Percentiles rank a stretch among this genome's conserved stretches.
These are phyloP conservation scores for Ascochyta lentis DNA, from an alignment of 2,329 filamentous ascomycete species.

Conservation along the genomic window DNA sequence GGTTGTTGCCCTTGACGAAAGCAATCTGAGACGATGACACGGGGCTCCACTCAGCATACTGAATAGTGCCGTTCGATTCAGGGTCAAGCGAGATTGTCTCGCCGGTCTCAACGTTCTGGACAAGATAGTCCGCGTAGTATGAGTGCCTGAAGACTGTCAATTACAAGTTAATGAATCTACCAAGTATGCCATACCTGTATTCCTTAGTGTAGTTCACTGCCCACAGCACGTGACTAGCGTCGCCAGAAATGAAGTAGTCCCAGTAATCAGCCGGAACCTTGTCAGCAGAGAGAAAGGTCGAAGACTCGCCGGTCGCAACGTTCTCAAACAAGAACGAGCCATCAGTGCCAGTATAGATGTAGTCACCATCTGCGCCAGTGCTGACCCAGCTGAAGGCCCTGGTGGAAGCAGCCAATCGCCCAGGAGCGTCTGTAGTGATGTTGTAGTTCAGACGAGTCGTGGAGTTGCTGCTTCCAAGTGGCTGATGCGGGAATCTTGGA, in stretches of 20 bases:
- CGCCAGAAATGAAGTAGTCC: conserved; percentile 68
- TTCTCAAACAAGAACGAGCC: conserved; percentile 67
- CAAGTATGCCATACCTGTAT: conserved; percentile 50
- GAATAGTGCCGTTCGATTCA: conserved; percentile 69
- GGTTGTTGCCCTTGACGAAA: conserved; percentile 71
- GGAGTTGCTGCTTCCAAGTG: conserved; percentile 58
- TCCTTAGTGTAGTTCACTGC: conserved; percentile 71
- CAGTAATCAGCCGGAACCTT: conserved; percentile 62
- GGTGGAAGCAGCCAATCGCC: conserved; percentile 51
- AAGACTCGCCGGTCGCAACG: conserved; percentile 63
- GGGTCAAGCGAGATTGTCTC: conserved; percentile 62
- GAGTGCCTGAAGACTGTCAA: conserved; percentile 58
- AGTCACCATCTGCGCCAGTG: conserved; percentile 66
- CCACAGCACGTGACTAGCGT: conserved; percentile 66
- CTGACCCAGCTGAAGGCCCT: conserved; percentile 63
- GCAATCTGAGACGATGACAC: conserved; percentile 63
- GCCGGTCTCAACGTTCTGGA: conserved; percentile 67
- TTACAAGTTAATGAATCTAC: neutral
- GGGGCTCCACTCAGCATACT: conserved; percentile 70
- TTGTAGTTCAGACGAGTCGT: conserved; percentile 66
- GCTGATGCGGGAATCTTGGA: conserved; percentile 61
- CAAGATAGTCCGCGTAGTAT: conserved; percentile 70
- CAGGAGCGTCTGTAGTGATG: conserved; percentile 60
- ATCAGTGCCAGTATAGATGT: conserved; percentile 60
- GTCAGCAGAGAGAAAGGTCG: conserved; percentile 65